Conservation (phyloP, 2,329 filamentous ascomycete genomes). For the Pseudogymnoascus sp. region DNA sequence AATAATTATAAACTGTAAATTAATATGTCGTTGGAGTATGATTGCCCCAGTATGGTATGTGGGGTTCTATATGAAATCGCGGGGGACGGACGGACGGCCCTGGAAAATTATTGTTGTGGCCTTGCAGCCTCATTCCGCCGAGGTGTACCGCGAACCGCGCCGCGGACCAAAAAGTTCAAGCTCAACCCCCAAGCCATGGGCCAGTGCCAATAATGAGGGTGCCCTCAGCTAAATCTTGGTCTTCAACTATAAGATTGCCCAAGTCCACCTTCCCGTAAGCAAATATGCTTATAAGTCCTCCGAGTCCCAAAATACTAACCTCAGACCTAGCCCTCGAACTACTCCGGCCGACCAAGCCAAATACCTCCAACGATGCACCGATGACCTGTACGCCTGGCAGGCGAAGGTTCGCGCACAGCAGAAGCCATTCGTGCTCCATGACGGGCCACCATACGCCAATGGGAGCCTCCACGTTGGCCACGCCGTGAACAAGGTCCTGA, state of each 20-base stretch:
- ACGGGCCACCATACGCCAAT: slow-evolving; percentile 96
- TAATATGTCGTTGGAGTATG: neutral
- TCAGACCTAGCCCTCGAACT: slow-evolving; percentile 31
- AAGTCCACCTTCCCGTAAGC: slow-evolving; percentile 64
- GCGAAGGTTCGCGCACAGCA: slow-evolving; percentile 28
- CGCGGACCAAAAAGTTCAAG: neutral
- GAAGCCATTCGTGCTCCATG: slow-evolving; percentile 71
- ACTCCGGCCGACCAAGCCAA: slow-evolving; percentile 37
- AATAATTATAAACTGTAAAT: neutral
- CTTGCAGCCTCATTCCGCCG: slow-evolving; percentile 5
- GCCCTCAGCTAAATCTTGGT: slow-evolving; percentile 50
- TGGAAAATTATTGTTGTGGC: slow-evolving; percentile 6
- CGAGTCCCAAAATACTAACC: slow-evolving; percentile 12
- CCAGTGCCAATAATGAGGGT: slow-evolving; percentile 6
- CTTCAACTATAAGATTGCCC: slow-evolving; percentile 66
- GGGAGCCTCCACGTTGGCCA: slow-evolving; percentile 86
- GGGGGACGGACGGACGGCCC: slow-evolving; percentile 1
- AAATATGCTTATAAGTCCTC: neutral
- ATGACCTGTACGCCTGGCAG: slow-evolving; percentile 89
- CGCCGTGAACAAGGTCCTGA: slow-evolving; percentile 92
- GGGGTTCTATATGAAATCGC: neutral
- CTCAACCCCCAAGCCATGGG: slow-evolving; percentile 1
- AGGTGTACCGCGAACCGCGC: neutral
- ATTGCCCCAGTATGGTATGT: neutral
- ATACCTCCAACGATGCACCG: slow-evolving; percentile 69